phyloP scores from a whole-genome alignment of 1,284 basidiomycete genomes.

The Ustilago curta region DNA sequence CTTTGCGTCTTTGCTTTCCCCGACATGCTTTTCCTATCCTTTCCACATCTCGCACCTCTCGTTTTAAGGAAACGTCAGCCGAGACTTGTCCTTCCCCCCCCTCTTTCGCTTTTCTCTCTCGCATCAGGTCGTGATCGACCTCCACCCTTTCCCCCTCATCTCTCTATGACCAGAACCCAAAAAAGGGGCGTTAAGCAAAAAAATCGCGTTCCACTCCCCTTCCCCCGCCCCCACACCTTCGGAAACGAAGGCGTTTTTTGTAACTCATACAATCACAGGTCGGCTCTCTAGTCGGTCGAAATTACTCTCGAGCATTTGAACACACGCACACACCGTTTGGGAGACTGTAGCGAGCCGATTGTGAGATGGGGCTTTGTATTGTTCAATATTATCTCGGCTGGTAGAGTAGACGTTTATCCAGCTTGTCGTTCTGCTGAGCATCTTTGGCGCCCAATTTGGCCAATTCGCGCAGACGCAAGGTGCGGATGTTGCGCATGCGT shows the following conservation, averaged over 20 bases:
- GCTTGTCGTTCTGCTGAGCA: conserved; percentile 6
- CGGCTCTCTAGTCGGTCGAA: too few species aligned
- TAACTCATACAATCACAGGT: conserved; percentile 34
- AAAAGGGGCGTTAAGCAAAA: conserved; percentile 14
- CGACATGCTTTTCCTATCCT: not conserved
- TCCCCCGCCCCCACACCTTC: not conserved
- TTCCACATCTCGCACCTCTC: conserved; percentile 1
- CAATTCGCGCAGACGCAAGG: conserved; percentile 50
- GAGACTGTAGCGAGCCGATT: too few species aligned
- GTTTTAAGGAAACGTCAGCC: too few species aligned
- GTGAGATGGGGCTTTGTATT: too few species aligned
- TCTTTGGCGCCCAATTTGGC: conserved; percentile 55
- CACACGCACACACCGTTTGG: not conserved
- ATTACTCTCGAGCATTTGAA: conserved; percentile 25
- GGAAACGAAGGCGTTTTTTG: conserved; percentile 34
- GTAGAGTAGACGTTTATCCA: conserved; percentile 41
- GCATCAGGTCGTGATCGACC: conserved; percentile 12
- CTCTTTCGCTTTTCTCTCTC: not conserved
- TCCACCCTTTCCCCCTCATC: conserved; percentile 6
- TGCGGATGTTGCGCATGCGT: conserved; percentile 42
- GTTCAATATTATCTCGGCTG: conserved; percentile 40
- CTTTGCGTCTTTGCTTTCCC: not conserved
- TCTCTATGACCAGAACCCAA: conserved; percentile 45
- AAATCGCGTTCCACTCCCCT: too few species aligned
- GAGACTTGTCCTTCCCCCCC: not conserved